Base-by-base conservation (phyloP, 768 basidiomycete species). In the Rhizopogon sp. region DNA sequence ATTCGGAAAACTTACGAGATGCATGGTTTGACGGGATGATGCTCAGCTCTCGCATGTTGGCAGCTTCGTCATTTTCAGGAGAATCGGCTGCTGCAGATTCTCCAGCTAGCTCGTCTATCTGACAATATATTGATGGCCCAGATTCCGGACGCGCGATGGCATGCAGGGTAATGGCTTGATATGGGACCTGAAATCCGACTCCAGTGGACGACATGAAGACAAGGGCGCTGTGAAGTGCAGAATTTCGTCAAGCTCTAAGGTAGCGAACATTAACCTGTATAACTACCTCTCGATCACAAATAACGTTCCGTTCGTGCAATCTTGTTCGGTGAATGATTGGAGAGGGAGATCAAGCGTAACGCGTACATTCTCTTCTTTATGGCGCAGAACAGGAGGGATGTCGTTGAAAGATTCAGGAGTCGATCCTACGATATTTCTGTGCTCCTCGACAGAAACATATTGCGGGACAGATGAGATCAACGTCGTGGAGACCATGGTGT, bases 111-210 rank as follows among this genome's bases (percentile, higher is more conserved):
- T 92, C 92, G 62, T 97, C 95, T 10, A 98, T 80, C 62, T 99
- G 97, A 66, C 94, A 97, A 70, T 98, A 98, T 66, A 98, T 80
- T 6, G 84, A 87, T 3, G 90, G 85, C 0, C 76, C 78, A 8
- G 71, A 56, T 42, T 83, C 81, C 3, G 80, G 78, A 43, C 93
- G 85, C 1, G 93, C 91, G 52, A 95, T 80, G 25, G 97, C 97
- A 63, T 99, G 97, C 2, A 99, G 80, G 1, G 93, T 96, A 65
- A 99, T 90, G 5, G 87, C 76, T 9, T 91, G 93, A 68, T 96
- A 98, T 55, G 85, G 77, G 65, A 98, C 81, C 60, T 89, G 84
- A 70, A 98, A 87, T 14, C 92, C 93, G 43, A 76, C 74, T 14
- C 84, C 84, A 1, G 83, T 75, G 10, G 80, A 63, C 3, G 88